These are phyloP conservation scores for Vitis riparia DNA, from an alignment of 164 flowering plant species.

Conservation along the genomic window DNA sequence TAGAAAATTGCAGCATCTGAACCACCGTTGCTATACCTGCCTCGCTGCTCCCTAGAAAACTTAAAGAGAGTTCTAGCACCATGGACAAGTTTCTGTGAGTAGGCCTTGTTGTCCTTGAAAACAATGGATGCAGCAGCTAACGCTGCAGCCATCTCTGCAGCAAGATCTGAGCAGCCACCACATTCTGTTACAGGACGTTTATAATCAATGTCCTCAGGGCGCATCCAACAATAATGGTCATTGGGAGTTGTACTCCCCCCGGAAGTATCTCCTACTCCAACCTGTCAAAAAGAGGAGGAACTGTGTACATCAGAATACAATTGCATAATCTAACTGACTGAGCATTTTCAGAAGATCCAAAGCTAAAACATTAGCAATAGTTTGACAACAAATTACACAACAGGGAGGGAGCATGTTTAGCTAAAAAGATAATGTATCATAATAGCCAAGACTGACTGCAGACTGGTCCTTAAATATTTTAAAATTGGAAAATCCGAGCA, in stretches of 20 bases:
- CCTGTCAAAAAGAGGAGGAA: conserved; percentile 33
- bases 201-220: conserved; percentile 97
- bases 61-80: conserved; percentile 79
- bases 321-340: no score
- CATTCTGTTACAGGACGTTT: conserved; percentile 64
- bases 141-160: conserved; percentile 98
- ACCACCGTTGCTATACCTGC: conserved; percentile 71
- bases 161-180: conserved; percentile 82
- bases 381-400: no score
- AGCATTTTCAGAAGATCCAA: no score
- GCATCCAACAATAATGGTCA: conserved; percentile 98
- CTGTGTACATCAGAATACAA: no score
- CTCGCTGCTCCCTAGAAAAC: conserved; percentile 78
- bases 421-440: no score
- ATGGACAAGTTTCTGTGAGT: conserved; percentile 92
- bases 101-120: conserved; percentile 89
- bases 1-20: conserved; percentile 68
- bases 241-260: conserved; percentile 59
- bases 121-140: conserved; percentile 96
- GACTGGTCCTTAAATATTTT: no score
- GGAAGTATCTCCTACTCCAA: conserved; percentile 77
- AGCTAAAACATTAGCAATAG: no score
- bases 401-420: no score
- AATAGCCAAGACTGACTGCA: no score
- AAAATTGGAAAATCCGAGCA: no score